Base-by-base conservation (phyloP, 2,329 filamentous ascomycete species). In the Penicillium sp. region DNA sequence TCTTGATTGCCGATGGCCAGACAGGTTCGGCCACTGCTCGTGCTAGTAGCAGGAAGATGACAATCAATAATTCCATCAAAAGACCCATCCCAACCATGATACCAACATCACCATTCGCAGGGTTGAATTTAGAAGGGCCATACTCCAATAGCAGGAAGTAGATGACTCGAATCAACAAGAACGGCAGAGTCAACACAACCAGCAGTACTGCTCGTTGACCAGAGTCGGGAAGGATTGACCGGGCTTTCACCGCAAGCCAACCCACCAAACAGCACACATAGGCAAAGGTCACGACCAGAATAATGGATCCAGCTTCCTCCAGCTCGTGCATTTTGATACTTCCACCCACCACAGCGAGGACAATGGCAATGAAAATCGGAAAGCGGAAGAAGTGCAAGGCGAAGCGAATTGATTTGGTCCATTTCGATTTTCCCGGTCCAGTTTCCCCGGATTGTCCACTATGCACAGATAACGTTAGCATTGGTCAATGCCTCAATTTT, bases 371-470 rank as follows among this genome's bases (percentile, higher is more conserved):
- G 32, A 64, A 50, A 3, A 65, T 55, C 1, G 65, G 66, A 16
- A 69, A 64, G 10, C 67, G 64, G 45, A 69, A 69, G 46, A 56
- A 58, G 22, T 66, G 62, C 22, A 69, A 55, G 16, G 55, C 40
- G 39, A 69, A 58, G 3, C 63, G 63, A 21, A 57, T 59, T 11
- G 32, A 10, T 10, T 58, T 59, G 18, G 67, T 59, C 27, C 64
- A 64, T 40, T 57, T 61, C 9, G 66, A 67, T 36, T 66, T 64
- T 34, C 61, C 60, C 5, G 65, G 61, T 2, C 67, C 67, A n/a
- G 50, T 56, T 48, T 62, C 53, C 49, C 64, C 62, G 9, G 62
- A 51, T 57, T 69, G 65, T 29, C 67, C 67, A 55, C 67, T 70
- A 18, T 46, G 16, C 0, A n/a, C 11, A 36, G 34, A 13, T 6